Conservation (phyloP, 208 protist genomes). For the Crithidia fasciculata region DNA sequence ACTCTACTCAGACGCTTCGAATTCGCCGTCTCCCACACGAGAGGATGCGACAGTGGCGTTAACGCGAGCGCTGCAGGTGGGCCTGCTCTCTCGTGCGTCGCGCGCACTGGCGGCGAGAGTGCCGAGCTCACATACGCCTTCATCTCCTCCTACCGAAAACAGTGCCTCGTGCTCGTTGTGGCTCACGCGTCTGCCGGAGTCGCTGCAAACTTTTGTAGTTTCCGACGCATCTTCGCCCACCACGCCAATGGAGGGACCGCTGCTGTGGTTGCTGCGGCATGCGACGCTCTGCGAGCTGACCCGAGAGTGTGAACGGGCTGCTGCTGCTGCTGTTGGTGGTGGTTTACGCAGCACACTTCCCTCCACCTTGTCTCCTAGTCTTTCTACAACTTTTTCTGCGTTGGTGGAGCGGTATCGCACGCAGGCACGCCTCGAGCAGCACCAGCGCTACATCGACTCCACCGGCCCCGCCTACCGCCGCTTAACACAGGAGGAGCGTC, state of each 20-base stretch:
- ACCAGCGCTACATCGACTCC: conserved; percentile 21
- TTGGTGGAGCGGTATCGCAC: conserved; percentile 21
- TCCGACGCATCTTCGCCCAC: too few relatives aligned
- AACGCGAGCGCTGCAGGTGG: conserved; percentile 3
- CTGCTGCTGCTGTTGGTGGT: background rate
- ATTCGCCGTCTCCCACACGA: background rate
- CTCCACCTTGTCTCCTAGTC: background rate
- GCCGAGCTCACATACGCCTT: background rate
- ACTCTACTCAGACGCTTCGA: background rate
- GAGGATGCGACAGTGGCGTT: background rate
- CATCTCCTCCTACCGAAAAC: background rate
- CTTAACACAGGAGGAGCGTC: conserved; percentile 45
- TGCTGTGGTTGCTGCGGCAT: conserved; percentile 25
- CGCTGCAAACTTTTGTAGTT: too few relatives aligned
- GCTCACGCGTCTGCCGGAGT: too few relatives aligned
- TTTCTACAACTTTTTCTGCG: background rate
- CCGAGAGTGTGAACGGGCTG: conserved; percentile 1
- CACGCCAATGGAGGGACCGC: background rate
- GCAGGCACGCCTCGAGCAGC: conserved; percentile 13
- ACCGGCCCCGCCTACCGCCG: conserved; percentile 33
- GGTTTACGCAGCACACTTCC: background rate
- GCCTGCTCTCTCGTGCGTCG: background rate
- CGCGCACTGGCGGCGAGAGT: background rate
- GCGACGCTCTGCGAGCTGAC: conserved; percentile 13
- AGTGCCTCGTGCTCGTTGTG: too few relatives aligned